phyloP scores from a whole-genome alignment of 1,139 yeast species.

The Magnusiomyces clavatus region DNA sequence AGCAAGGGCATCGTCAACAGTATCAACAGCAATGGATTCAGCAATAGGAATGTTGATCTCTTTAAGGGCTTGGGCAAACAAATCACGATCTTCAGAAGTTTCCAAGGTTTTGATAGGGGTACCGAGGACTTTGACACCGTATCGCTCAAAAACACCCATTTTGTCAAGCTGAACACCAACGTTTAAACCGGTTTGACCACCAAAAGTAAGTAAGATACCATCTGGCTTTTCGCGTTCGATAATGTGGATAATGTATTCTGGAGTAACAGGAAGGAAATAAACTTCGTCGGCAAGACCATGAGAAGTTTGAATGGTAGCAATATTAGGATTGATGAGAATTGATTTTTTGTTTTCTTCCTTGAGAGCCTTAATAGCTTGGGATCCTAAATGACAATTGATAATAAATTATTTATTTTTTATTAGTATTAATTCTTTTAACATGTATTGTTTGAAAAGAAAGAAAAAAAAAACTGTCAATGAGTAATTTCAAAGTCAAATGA shows the following conservation, averaged over 20 bases:
- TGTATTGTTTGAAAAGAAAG: too few species aligned
- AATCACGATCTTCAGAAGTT: constrained; percentile 95
- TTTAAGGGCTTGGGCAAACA: constrained; percentile 88
- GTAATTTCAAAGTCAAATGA: too few species aligned
- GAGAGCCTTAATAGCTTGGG: constrained; percentile 60
- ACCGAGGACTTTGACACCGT: constrained; percentile 89
- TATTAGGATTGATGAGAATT: constrained; percentile 90
- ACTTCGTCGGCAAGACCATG: constrained; percentile 97
- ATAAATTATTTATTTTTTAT: neutral
- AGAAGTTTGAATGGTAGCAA: constrained; percentile 97
- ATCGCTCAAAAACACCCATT: constrained; percentile 87
- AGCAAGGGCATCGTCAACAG: constrained; percentile 80
- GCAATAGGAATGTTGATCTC: constrained; percentile 95
- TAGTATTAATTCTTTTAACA: neutral
- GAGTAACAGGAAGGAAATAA: constrained; percentile 93
- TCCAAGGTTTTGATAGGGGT: constrained; percentile 93
- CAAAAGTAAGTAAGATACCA: constrained; percentile 89
- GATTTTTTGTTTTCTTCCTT: constrained; percentile 97
- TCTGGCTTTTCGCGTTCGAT: constrained; percentile 95
- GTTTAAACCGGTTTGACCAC: constrained; percentile 96
- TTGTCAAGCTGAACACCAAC: constrained; percentile 93
- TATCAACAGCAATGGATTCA: constrained; percentile 89
- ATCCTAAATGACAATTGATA: constrained; percentile 37
- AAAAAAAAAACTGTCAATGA: too few species aligned
- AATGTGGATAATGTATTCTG: constrained; percentile 89